These are phyloP conservation scores for Geopyxis carbonaria DNA, from an alignment of 495 filamentous ascomycete species.

Conservation along the genomic window DNA sequence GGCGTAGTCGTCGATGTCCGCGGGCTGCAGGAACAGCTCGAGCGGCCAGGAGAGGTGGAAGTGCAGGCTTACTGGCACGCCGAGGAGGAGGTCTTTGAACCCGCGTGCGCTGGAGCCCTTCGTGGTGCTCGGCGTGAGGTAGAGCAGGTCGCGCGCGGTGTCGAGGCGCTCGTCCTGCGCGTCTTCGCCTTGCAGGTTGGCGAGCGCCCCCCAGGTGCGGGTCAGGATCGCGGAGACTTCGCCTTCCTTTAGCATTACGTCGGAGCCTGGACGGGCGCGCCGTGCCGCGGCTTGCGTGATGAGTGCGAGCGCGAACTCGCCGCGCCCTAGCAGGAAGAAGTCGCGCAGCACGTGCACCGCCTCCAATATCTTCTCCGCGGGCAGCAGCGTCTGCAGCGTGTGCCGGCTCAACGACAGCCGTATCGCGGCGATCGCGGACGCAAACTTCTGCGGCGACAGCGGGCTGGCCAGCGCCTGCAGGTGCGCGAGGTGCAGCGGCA, in stretches of 20 bases:
- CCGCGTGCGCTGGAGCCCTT: slow-evolving; percentile 25
- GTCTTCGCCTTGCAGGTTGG: slow-evolving; percentile 53
- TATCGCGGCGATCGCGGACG: slow-evolving; percentile 54
- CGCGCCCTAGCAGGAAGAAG: slow-evolving; percentile 72
- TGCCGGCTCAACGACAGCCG: slow-evolving; percentile 66
- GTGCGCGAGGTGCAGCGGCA: slow-evolving; percentile 53
- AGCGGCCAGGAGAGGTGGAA: slow-evolving; percentile 62
- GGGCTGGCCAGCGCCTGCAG: slow-evolving; percentile 58
- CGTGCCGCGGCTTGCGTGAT: slow-evolving; percentile 68
- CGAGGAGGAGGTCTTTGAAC: slow-evolving; percentile 72
- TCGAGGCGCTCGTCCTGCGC: slow-evolving; percentile 59
- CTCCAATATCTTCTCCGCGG: slow-evolving; percentile 55
- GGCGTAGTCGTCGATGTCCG: slow-evolving; percentile 63
- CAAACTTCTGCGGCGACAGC: slow-evolving; percentile 49
- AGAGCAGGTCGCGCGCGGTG: slow-evolving; percentile 57
- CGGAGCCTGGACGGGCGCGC: slow-evolving; percentile 34
- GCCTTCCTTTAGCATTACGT: slow-evolving; percentile 63
- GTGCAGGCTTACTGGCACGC: slow-evolving; percentile 51
- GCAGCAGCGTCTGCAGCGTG: slow-evolving; percentile 61
- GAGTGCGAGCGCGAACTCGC: slow-evolving; percentile 78
- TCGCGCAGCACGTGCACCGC: slow-evolving; percentile 60
- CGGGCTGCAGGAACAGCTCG: slow-evolving; percentile 64
- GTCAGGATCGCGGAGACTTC: slow-evolving; percentile 61
- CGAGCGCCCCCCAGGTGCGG: slow-evolving; percentile 60
- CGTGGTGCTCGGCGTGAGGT: slow-evolving; percentile 28